A percentile compares a stretch with the other conserved stretches of the same genome.
These are phyloP conservation scores for Wickerhamiella siamensis DNA, from an alignment of 805 yeast species.

Conservation along the genomic window DNA sequence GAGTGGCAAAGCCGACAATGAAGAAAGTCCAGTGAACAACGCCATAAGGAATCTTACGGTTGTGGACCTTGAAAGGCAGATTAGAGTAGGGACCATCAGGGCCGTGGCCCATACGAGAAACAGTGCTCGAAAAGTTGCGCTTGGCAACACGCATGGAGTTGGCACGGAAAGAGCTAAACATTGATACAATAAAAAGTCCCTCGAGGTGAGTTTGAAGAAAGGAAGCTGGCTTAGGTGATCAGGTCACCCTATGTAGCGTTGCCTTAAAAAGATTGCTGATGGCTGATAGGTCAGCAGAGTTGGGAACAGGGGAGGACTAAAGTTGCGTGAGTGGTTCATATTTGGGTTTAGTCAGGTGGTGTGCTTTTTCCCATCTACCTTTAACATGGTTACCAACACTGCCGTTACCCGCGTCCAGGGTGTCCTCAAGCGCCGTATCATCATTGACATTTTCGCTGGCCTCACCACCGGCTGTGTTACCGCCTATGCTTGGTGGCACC, in stretches of 20 bases:
- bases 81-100: constrained; percentile 81
- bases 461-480: constrained; percentile 40
- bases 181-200: not conserved
- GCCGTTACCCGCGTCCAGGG: constrained; percentile 40
- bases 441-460: constrained; percentile 52
- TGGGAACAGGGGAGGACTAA: not conserved
- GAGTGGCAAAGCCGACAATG: constrained; percentile 52
- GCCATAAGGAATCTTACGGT: constrained; percentile 82
- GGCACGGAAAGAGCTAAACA: constrained; percentile 7
- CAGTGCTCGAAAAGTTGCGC: constrained; percentile 17
- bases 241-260: not conserved
- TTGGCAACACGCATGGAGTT: constrained; percentile 6
- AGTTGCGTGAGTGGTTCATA: not conserved
- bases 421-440: constrained; percentile 62
- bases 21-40: constrained; percentile 69
- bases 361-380: not conserved
- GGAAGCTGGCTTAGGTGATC: not conserved
- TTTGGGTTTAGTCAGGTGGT: not conserved
- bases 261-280: not conserved
- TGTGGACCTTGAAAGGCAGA: constrained; percentile 87
- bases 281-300: not conserved
- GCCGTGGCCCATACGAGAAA: constrained; percentile 31
- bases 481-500: constrained; percentile 75
- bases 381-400: constrained; percentile 18
- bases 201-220: not conserved